Evolutionary conservation across 2,329 filamentous ascomycete species (phyloP).

Genomic region (Lecanicillium sp.): DNA sequence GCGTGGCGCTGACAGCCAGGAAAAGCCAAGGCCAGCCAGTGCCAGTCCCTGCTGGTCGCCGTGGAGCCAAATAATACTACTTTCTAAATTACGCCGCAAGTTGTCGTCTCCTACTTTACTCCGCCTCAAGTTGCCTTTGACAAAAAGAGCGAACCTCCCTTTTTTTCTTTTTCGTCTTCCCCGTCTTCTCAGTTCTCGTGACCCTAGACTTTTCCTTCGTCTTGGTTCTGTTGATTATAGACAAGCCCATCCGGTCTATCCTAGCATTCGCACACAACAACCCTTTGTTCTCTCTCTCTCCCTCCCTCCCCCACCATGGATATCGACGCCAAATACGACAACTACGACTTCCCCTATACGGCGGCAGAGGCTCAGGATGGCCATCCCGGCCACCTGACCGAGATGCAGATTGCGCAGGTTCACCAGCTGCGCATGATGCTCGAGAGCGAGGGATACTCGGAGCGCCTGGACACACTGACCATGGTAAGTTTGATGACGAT

Average conservation of each 20-base stretch:
- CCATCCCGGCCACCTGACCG: slow-evolving; percentile 81
- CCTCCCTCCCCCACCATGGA: slow-evolving; percentile 34
- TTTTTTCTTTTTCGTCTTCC: slow-evolving; percentile 1
- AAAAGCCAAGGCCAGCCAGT: too few species aligned
- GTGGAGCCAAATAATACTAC: too few species aligned
- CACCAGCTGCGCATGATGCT: slow-evolving; percentile 77
- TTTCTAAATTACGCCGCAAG: background rate
- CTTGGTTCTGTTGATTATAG: slow-evolving; percentile 1
- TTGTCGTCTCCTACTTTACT: background rate
- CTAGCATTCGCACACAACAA: too few species aligned
- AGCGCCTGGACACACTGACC: slow-evolving; percentile 86
- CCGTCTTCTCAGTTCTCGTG: slow-evolving; percentile 5
- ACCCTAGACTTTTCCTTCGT: slow-evolving; percentile 1
- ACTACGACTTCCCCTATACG: slow-evolving; percentile 86
- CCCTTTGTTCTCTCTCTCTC: too few species aligned
- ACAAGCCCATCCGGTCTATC: background rate
- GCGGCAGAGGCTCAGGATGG: slow-evolving; percentile 63
- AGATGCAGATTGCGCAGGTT: slow-evolving; percentile 83
- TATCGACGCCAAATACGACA: slow-evolving; percentile 84
- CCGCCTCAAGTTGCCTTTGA: background rate
- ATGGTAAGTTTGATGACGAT: slow-evolving; percentile 51
- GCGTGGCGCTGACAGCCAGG: too few species aligned
- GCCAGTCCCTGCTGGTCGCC: too few species aligned
- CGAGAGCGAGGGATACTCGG: slow-evolving; percentile 73
- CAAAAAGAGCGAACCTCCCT: too few species aligned